Evolutionary conservation across 1,284 basidiomycete genomes (phyloP).

Genomic region (Irpex lacteus): DNA sequence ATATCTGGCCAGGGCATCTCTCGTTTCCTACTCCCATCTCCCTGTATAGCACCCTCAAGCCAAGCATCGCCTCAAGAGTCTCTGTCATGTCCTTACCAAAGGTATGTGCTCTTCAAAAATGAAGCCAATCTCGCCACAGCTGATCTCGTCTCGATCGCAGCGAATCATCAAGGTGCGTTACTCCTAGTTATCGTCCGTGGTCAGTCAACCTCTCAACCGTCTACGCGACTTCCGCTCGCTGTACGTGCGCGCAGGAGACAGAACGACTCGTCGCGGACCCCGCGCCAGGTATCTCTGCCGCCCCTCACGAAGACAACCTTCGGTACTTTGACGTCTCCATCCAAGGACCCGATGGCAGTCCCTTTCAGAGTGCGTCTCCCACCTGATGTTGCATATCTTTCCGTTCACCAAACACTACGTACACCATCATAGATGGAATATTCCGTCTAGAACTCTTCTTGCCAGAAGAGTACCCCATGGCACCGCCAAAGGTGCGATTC

Average conservation of each 20-base stretch:
- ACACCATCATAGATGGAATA: conserved; percentile 65
- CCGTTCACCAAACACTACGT: background rate
- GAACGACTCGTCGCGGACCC: conserved; percentile 95
- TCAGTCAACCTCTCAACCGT: background rate
- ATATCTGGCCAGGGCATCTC: background rate
- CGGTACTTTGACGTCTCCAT: conserved; percentile 99
- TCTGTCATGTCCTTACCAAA: conserved; percentile 30
- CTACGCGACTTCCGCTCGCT: conserved; percentile 6
- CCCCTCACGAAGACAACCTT: conserved; percentile 96
- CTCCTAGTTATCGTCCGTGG: background rate
- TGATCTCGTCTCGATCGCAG: conserved; percentile 27
- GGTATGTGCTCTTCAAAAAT: conserved; percentile 16
- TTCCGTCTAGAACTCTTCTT: conserved; percentile 97
- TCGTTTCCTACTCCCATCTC: background rate
- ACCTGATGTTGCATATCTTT: background rate
- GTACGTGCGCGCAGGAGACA: conserved; percentile 72
- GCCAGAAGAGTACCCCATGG: conserved; percentile 99
- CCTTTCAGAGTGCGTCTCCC: conserved; percentile 80
- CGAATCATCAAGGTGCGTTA: conserved; percentile 54
- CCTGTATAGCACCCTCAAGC: background rate
- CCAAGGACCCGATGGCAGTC: conserved; percentile 89
- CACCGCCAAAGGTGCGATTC: conserved; percentile 97
- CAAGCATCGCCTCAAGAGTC: background rate
- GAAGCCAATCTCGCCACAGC: background rate
- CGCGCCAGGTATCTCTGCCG: conserved; percentile 91